Conservation (phyloP, 495 filamentous ascomycete species). For the Lasiosphaeria hispida region DNA sequence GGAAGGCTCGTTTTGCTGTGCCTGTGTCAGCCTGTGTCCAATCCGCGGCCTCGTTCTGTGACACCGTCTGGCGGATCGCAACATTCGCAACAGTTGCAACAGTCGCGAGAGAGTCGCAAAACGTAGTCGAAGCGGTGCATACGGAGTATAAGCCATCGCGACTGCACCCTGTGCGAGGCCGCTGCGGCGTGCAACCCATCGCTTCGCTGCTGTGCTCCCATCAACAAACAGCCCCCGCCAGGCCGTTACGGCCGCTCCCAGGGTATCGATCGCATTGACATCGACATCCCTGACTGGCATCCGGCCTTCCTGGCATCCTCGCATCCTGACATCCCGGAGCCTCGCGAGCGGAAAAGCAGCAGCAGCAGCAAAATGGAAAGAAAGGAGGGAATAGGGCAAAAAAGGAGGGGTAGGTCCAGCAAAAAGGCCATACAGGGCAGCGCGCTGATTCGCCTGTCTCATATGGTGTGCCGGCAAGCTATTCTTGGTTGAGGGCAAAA, state of each 20-base stretch:
- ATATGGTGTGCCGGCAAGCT: conserved; percentile 31
- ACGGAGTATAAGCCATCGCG: background rate
- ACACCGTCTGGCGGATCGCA: background rate
- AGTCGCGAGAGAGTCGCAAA: background rate
- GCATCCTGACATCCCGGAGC: background rate
- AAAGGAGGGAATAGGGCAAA: conserved; percentile 1
- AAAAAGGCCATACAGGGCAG: background rate
- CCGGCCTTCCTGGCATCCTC: too few relatives aligned
- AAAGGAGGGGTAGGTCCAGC: conserved; percentile 10
- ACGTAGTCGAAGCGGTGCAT: background rate
- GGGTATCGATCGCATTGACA: background rate
- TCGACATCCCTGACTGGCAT: background rate
- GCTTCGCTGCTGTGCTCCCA: too few relatives aligned
- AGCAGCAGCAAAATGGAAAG: conserved; percentile 7
- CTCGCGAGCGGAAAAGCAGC: background rate
- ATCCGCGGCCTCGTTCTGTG: background rate
- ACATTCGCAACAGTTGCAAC: background rate
- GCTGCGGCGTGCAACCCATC: too few relatives aligned
- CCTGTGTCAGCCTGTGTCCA: background rate
- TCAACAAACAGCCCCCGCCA: too few relatives aligned
- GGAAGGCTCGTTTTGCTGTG: too few relatives aligned
- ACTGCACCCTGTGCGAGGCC: too few relatives aligned
- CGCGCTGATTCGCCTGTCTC: conserved; percentile 23
- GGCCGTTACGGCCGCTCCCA: too few relatives aligned
- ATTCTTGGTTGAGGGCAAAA: conserved; percentile 35